A percentile compares a stretch with the other conserved stretches of the same genome.
These are phyloP conservation scores for Phytopythium cucurbitacearum DNA, from an alignment of 352 stramenopile species.

Conservation along the genomic window DNA sequence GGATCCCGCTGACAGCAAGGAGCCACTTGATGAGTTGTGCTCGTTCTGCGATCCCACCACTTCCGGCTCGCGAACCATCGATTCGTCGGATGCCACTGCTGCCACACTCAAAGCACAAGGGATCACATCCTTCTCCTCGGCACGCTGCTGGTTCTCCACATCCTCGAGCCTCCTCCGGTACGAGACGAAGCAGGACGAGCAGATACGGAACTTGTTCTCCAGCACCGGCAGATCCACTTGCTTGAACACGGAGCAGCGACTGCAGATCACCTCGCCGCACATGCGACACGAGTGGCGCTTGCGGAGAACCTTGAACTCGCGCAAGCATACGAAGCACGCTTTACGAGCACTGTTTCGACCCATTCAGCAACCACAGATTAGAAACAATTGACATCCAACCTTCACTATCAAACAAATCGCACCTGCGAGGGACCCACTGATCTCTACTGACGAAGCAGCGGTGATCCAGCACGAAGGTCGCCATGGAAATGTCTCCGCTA, in stretches of 20 bases:
- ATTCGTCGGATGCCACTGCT: constrained; percentile 1
- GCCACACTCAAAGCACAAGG: constrained; percentile 5
- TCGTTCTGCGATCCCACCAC: too few relatives aligned
- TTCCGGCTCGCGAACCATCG: background rate
- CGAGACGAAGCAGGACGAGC: constrained; percentile 64
- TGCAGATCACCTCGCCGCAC: constrained; percentile 78
- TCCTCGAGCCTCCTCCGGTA: constrained; percentile 45
- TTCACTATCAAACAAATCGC: background rate
- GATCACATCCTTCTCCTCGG: constrained; percentile 10
- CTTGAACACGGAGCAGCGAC: constrained; percentile 69
- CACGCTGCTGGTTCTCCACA: constrained; percentile 6
- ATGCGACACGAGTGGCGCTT: constrained; percentile 81
- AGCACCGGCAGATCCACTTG: constrained; percentile 53
- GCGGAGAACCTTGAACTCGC: constrained; percentile 63
- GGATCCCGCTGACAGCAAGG: background rate
- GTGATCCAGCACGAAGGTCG: constrained; percentile 46
- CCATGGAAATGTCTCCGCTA: background rate
- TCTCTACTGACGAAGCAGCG: constrained; percentile 51
- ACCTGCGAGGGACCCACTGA: constrained; percentile 52
- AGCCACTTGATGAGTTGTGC: too few relatives aligned
- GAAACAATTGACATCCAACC: background rate
- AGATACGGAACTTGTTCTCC: constrained; percentile 65
- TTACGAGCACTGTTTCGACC: constrained; percentile 23
- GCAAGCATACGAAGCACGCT: constrained; percentile 57
- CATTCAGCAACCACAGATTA: background rate